A percentile compares a stretch with the other conserved stretches of the same genome.
These are phyloP conservation scores for Cryptosporidium canis DNA, from an alignment of 169 alveolate genomes.

Conservation along the genomic window DNA sequence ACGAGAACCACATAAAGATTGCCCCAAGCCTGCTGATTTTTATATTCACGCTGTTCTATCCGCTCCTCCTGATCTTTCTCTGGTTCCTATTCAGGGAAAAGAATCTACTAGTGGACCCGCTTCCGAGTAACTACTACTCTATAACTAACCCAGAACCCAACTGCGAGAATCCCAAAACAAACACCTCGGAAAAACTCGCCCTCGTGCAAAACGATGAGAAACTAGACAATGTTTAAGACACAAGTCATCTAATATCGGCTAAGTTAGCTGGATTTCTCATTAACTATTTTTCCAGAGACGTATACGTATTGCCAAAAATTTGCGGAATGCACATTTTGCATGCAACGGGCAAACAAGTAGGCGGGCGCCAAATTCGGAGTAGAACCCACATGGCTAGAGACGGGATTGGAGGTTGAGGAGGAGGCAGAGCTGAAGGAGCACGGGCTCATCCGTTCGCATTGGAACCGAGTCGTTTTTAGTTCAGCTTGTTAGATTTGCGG, in stretches of 20 bases:
- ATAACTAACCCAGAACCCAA: neutral
- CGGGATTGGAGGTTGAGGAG: no score
- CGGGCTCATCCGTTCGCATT: no score
- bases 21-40: conserved; percentile 61
- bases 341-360: no score
- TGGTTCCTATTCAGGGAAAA: conserved; percentile 68
- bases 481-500: no score
- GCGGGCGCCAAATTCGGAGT: no score
- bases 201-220: neutral
- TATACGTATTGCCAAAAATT: neutral
- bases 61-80: conserved; percentile 29
- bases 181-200: neutral
- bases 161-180: neutral
- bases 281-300: neutral
- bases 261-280: neutral
- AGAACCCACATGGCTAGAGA: no score
- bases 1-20: conserved; percentile 41
- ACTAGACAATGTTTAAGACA: neutral
- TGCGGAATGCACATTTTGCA: no score
- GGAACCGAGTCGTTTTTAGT: no score
- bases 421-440: no score
- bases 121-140: neutral
- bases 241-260: neutral
- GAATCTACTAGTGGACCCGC: conserved; percentile 46
- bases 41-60: conserved; percentile 52